Evolutionary conservation across 192 early-diverging fungal genomes (phyloP).

Genomic region (Podila epigama): DNA sequence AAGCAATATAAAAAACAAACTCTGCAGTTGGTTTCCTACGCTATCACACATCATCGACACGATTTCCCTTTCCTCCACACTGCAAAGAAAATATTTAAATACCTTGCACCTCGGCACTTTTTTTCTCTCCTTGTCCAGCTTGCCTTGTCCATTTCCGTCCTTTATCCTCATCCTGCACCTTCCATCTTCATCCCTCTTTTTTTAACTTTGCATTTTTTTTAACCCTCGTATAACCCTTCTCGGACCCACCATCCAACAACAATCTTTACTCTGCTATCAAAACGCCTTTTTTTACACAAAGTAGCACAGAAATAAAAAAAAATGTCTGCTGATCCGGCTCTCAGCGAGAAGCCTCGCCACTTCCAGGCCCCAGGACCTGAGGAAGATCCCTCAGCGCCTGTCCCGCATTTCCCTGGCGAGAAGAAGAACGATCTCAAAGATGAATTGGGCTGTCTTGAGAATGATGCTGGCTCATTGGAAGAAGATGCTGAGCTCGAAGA

Average conservation of each 20-base stretch:
- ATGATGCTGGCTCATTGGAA: constrained; percentile 31
- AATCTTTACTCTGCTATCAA: not conserved
- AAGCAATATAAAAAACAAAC: not conserved
- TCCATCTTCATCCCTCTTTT: not conserved
- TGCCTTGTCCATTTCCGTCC: not conserved
- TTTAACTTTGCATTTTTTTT: not conserved
- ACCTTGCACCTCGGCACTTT: not conserved
- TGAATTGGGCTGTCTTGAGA: constrained; percentile 19
- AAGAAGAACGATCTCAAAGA: constrained; percentile 32
- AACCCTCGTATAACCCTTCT: not conserved
- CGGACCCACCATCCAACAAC: no score
- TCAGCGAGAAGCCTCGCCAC: not conserved
- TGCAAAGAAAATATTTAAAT: not conserved
- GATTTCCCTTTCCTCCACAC: not conserved
- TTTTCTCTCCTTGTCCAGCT: no score
- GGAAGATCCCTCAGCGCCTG: constrained; percentile 42
- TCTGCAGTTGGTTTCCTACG: not conserved
- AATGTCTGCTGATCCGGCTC: not conserved
- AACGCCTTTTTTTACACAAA: not conserved
- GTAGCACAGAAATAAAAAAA: not conserved
- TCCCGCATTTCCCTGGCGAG: constrained; percentile 41
- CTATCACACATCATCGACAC: not conserved
- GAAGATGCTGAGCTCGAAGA: constrained; percentile 44
- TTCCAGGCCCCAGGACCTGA: constrained; percentile 4
- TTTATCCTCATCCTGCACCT: not conserved